phyloP scores from a whole-genome alignment of 2,329 filamentous ascomycete genomes.

The Rhynchosporium graminicola region DNA sequence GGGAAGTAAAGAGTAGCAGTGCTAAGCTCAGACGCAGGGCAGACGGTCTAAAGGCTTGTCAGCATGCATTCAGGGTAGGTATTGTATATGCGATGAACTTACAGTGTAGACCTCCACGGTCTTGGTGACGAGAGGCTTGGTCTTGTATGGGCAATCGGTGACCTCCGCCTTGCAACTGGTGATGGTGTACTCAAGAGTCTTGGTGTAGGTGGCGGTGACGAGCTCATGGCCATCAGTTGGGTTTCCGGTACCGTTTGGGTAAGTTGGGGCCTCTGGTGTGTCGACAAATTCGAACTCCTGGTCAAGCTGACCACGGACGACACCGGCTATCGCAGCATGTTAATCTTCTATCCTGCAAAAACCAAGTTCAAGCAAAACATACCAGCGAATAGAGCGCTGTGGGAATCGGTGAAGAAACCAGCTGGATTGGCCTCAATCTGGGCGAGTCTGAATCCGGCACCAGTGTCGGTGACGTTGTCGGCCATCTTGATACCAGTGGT shows the following conservation, averaged over 20 bases:
- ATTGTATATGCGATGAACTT: neutral
- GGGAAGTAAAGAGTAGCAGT: neutral
- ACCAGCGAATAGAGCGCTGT: constrained; percentile 44
- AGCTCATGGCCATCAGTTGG: constrained; percentile 3
- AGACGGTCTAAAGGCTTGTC: neutral
- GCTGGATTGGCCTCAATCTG: constrained; percentile 50
- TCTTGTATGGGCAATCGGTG: constrained; percentile 7
- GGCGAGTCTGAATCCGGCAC: constrained; percentile 47
- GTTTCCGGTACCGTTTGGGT: neutral
- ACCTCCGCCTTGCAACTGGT: neutral
- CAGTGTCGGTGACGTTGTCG: constrained; percentile 47
- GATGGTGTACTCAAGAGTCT: neutral
- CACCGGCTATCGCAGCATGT: constrained; percentile 40
- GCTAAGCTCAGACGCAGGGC: neutral
- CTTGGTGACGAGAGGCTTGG: constrained; percentile 4
- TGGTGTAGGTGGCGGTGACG: neutral
- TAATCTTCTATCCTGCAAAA: no score
- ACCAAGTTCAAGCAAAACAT: no score
- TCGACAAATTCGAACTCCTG: constrained; percentile 3
- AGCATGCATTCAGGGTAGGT: neutral
- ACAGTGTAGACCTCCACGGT: constrained; percentile 4
- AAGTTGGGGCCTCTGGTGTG: neutral
- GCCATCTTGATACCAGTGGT: constrained; percentile 43
- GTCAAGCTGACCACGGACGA: constrained; percentile 49
- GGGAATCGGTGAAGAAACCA: constrained; percentile 51